Conservation (phyloP, 1,284 basidiomycete species). For the Apiotrichum domesticum region DNA sequence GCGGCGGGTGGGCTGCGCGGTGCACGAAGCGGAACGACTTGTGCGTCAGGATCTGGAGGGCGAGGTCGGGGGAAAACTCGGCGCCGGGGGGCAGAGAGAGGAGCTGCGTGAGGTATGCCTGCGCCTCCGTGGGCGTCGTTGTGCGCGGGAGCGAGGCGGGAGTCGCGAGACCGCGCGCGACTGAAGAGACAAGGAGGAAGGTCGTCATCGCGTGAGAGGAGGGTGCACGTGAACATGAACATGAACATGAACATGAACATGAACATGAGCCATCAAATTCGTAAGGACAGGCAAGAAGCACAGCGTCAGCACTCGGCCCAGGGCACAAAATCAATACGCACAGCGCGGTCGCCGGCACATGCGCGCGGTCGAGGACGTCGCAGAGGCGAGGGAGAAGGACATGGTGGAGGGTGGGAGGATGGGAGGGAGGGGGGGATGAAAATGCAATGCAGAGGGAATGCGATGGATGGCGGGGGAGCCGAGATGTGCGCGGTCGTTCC, state of each 20-base stretch:
- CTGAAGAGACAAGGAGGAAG: background rate
- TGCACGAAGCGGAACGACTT: slow-evolving; percentile 44
- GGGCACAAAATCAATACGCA: background rate
- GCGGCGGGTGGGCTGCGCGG: slow-evolving; percentile 20
- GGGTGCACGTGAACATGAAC: too few relatives aligned
- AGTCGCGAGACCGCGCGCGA: background rate
- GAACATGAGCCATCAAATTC: too few relatives aligned
- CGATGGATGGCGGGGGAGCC: too few relatives aligned
- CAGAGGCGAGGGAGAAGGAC: background rate
- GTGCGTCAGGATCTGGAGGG: slow-evolving; percentile 45
- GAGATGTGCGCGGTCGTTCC: too few relatives aligned
- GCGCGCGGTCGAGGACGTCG: background rate
- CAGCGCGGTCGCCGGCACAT: slow-evolving; percentile 1
- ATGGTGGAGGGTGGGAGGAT: background rate
- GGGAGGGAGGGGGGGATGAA: background rate
- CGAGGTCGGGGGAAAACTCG: slow-evolving; percentile 38
- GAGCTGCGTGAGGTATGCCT: slow-evolving; percentile 35
- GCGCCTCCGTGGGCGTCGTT: slow-evolving; percentile 15
- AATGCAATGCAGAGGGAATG: background rate
- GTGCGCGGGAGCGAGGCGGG: background rate
- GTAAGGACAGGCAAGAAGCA: background rate
- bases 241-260: background rate
- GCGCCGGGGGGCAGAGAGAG: slow-evolving; percentile 32
- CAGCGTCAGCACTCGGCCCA: background rate
- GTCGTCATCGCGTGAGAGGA: too few relatives aligned